Percentiles rank a stretch among this genome's conserved stretches.
These are phyloP conservation scores for Trypanosoma mega DNA, from an alignment of 208 protist genomes.

Conservation along the genomic window DNA sequence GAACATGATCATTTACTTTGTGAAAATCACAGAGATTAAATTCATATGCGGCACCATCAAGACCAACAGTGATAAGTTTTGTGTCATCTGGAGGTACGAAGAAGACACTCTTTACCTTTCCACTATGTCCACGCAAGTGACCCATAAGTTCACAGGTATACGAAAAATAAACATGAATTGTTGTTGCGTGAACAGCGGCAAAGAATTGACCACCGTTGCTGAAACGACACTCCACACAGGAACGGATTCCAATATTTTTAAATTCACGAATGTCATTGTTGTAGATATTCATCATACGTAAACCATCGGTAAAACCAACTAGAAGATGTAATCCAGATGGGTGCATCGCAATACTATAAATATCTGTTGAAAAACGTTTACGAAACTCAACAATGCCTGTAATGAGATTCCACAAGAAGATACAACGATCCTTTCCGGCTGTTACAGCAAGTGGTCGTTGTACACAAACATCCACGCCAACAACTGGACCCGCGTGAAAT, in stretches of 20 bases:
- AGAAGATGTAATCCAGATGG: conserved; percentile 94
- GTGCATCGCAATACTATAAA: conserved; percentile 94
- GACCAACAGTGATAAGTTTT: conserved; percentile 86
- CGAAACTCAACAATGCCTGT: conserved; percentile 92
- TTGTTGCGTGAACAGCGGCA: conserved; percentile 94
- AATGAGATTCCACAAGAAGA: conserved; percentile 96
- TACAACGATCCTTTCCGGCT: conserved; percentile 83
- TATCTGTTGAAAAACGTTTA: conserved; percentile 92
- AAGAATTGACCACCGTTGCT: conserved; percentile 96
- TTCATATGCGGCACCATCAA: conserved; percentile 96
- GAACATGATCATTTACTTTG: conserved; percentile 90
- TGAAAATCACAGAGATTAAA: conserved; percentile 93
- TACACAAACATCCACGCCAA: conserved; percentile 92
- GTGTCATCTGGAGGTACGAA: conserved; percentile 93
- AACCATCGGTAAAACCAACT: conserved; percentile 94
- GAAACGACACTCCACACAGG: conserved; percentile 93
- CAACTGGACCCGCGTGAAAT: conserved; percentile 89
- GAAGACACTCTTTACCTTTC: conserved; percentile 87
- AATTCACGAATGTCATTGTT: conserved; percentile 93
- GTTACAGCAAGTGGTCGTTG: conserved; percentile 95
- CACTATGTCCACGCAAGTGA: conserved; percentile 95
- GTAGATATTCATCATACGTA: conserved; percentile 96
- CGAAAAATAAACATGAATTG: conserved; percentile 95
- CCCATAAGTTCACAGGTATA: conserved; percentile 95
- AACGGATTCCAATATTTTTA: conserved; percentile 93